Evolutionary conservation across 495 filamentous ascomycete species (phyloP), one percentile per base, ranked within the genome.

Genomic region (Beverwykella pulmonaria): DNA sequence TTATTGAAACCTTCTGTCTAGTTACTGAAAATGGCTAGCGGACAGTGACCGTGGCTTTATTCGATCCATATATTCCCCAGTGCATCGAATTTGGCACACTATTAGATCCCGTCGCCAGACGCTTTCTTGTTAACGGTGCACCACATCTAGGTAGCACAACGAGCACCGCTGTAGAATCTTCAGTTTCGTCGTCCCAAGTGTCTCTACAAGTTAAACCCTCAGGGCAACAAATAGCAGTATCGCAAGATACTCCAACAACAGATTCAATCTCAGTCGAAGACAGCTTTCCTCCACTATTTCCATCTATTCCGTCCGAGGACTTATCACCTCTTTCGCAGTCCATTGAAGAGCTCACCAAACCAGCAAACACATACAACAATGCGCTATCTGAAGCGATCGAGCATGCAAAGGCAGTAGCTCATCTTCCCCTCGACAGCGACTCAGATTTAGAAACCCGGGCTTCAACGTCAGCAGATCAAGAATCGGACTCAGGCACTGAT

Each of bases 31-130:
- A 14, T 39, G 19, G 36, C 26, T 44, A 88, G 86, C 61, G 76
- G 8, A 70, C 77, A 6, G 71, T 89, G 17, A 73, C 76, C 46
- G 54, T 93, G 0, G 92, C 97, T 17, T 90, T 92, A 32, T 69
- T 64, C 62, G 91, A 94, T 55, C 76, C 79, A 1, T 98, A 92
- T 71, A 86, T 90, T 3, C 76, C 91, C 0, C 91, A 97, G 15
- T 97, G 92, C 59, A 85, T 94, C 34, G 59, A 60, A 15, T 68
- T 60, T 10, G 49, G 55, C 53, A 56, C 14, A 12, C 41, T 73
- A 0, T 27, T 64, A 4, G 65, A 65, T 34, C 53, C 57, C 23
- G 61, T 53, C 9, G 44, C 46, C 9, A 27, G 67, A 19, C 61
- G 62, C 9, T 69, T 69, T 71, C 78, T 76, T 47, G 79, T 92